These are phyloP conservation scores for Gliomastix tumulicola DNA, from an alignment of 2,329 filamentous ascomycete species.

Conservation along the genomic window DNA sequence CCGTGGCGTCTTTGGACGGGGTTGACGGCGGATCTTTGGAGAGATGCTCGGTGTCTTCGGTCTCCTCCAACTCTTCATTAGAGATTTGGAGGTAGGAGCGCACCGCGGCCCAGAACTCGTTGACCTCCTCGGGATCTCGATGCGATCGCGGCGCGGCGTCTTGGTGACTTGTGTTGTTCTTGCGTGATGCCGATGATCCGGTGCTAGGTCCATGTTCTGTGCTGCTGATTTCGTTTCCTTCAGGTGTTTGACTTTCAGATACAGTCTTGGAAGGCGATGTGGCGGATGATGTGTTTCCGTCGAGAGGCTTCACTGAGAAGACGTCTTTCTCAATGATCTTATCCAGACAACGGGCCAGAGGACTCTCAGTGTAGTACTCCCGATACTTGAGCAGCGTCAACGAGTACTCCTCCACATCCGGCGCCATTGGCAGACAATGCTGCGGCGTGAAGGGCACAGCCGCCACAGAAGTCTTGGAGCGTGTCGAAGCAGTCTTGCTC, in stretches of 20 bases:
- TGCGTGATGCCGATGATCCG: not conserved
- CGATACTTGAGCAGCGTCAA: slow-evolving; percentile 23
- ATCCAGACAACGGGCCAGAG: slow-evolving; percentile 21
- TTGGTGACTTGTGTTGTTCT: not conserved
- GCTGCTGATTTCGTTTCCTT: too few relatives aligned
- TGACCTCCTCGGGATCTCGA: slow-evolving; percentile 14
- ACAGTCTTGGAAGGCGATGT: not conserved
- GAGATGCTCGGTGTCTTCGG: not conserved
- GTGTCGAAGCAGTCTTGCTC: not conserved
- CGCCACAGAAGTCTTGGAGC: not conserved
- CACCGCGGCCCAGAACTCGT: slow-evolving; percentile 21
- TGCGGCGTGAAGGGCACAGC: not conserved
- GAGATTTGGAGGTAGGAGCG: slow-evolving; percentile 18
- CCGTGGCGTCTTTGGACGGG: too few relatives aligned
- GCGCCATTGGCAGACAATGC: slow-evolving; percentile 1
- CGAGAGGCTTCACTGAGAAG: too few relatives aligned
- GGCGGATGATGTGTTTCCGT: too few relatives aligned
- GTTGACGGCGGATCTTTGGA: too few relatives aligned
- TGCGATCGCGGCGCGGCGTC: not conserved
- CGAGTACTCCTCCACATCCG: slow-evolving; percentile 19
- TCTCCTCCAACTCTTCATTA: slow-evolving; percentile 18
- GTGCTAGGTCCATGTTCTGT: too few relatives aligned
- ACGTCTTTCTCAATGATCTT: not conserved
- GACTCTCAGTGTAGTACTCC: slow-evolving; percentile 18
- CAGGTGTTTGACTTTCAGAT: too few relatives aligned